Evolutionary conservation across 495 filamentous ascomycete genomes (phyloP).

Genomic region (Chlorociboria aeruginascens): DNA sequence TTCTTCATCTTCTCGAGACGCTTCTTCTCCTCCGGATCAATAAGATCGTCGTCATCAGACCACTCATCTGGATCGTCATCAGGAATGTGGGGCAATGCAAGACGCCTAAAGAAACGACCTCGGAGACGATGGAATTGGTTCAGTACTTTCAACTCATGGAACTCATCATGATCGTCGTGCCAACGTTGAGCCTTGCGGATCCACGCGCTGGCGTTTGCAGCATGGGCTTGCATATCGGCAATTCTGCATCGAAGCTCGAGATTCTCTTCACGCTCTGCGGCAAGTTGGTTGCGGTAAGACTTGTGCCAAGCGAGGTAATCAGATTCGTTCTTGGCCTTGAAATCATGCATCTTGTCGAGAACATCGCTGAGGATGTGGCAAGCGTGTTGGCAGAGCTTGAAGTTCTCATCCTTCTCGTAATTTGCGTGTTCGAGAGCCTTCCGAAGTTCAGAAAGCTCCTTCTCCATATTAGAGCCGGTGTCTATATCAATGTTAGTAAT

Average conservation of each 20-base stretch:
- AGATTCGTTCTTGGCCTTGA: constrained; percentile 36
- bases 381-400: constrained; percentile 29
- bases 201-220: constrained; percentile 33
- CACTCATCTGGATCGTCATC: constrained; percentile 35
- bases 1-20: constrained; percentile 8
- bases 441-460: constrained; percentile 35
- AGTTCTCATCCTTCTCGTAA: constrained; percentile 32
- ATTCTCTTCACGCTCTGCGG: constrained; percentile 44
- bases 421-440: constrained; percentile 41
- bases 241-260: constrained; percentile 41
- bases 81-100: constrained; percentile 38
- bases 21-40: constrained; percentile 39
- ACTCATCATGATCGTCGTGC: constrained; percentile 33
- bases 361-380: constrained; percentile 28
- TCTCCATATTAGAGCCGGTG: constrained; percentile 32
- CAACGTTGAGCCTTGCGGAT: constrained; percentile 35
- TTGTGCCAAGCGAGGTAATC: constrained; percentile 37
- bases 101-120: constrained; percentile 41
- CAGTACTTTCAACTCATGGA: constrained; percentile 34
- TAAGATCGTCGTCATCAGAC: constrained; percentile 43
- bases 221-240: constrained; percentile 42
- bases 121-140: constrained; percentile 32
- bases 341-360: constrained; percentile 37
- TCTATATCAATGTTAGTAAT: constrained; percentile 12
- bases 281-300: constrained; percentile 42